A percentile compares a stretch with the other conserved stretches of the same genome.
Evolutionary conservation across 371 early-diverging fungal species (phyloP).

Genomic region (Mucor racemosus): DNA sequence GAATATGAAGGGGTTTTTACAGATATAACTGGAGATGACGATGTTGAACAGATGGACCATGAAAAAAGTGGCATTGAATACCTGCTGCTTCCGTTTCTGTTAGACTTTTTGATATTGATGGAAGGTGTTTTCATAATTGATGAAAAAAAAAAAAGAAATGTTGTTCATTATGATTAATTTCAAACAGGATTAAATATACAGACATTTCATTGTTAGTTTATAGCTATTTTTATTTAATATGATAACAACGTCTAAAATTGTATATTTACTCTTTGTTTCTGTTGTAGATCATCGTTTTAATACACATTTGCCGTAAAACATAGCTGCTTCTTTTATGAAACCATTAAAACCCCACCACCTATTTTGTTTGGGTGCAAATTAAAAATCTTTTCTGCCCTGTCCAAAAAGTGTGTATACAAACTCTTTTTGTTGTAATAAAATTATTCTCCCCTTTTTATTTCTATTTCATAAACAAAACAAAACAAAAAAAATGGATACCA

Average conservation of each 20-base stretch:
- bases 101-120: background rate
- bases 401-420: background rate
- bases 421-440: background rate
- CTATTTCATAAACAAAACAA: background rate
- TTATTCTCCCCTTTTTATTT: background rate
- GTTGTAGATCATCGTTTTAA: background rate
- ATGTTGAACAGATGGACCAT: background rate
- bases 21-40: background rate
- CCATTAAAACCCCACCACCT: background rate
- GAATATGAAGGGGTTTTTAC: background rate
- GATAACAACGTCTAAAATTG: background rate
- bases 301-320: background rate
- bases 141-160: background rate
- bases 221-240: background rate
- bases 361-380: background rate
- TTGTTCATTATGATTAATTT: background rate
- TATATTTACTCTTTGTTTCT: background rate
- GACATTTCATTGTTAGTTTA: background rate
- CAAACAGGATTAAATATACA: background rate
- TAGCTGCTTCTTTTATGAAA: background rate
- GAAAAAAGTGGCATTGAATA: background rate
- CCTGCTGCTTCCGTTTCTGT: background rate
- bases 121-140: background rate
- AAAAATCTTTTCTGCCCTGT: conserved; percentile 4
- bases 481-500: background rate